phyloP scores from a whole-genome alignment of 306 rosid genomes.

The Sechiopsis laciniata region DNA sequence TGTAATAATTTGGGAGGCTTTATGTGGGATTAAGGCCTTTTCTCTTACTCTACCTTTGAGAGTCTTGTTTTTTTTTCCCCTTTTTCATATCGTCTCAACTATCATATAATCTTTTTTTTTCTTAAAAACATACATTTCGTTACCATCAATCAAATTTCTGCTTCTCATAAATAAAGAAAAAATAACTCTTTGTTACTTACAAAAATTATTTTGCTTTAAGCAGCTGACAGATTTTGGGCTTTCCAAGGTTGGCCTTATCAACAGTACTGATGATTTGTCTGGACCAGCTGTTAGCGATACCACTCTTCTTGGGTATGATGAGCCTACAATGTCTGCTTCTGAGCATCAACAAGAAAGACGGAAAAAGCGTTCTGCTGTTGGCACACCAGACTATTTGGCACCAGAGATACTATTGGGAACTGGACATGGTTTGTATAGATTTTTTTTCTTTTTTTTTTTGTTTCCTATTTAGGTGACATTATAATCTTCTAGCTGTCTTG shows the following conservation, averaged over 20 bases:
- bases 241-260: conserved; percentile 97
- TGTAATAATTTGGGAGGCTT: background rate
- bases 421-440: conserved; percentile 90
- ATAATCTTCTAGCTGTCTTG: conserved; percentile 30
- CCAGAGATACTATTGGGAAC: conserved; percentile 99
- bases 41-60: background rate
- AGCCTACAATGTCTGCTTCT: conserved; percentile 45
- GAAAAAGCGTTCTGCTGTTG: conserved; percentile 95
- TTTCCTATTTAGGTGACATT: conserved; percentile 47
- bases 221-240: conserved; percentile 98
- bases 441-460: conserved; percentile 31
- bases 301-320: conserved; percentile 71
- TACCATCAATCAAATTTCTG: background rate
- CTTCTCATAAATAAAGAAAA: background rate
- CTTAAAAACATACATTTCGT: background rate
- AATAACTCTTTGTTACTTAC: conserved; percentile 2
- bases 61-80: background rate
- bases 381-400: conserved; percentile 98
- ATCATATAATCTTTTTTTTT: background rate
- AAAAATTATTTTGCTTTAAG: conserved; percentile 23
- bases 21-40: background rate
- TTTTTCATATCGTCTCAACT: background rate
- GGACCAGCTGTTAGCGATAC: conserved; percentile 88
- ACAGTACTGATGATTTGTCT: conserved; percentile 96
- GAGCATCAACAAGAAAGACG: conserved; percentile 80